Evolutionary conservation across 1,139 yeast genomes (phyloP).

Genomic region (Zygoascus sp.): DNA sequence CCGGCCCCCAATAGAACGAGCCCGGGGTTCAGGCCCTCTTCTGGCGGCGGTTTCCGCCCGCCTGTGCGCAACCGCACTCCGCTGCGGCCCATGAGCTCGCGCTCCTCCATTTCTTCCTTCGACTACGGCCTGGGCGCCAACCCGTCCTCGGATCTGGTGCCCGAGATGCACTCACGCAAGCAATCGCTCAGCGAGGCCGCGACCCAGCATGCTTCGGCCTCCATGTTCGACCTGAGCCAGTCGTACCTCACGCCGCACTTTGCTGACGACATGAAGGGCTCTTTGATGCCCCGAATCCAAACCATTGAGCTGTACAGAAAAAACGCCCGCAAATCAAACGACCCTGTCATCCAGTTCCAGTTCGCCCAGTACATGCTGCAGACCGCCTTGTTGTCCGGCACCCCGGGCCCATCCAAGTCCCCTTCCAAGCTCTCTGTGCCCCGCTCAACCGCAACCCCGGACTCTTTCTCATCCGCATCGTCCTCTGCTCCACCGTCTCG

Average conservation of each 20-base stretch:
- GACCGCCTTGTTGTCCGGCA: slow-evolving; percentile 53
- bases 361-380: slow-evolving; percentile 90
- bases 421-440: background rate
- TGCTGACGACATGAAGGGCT: slow-evolving; percentile 29
- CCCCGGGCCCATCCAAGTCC: slow-evolving; percentile 2
- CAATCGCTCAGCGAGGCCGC: slow-evolving; percentile 23
- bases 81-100: slow-evolving; percentile 12
- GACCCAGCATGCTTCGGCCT: slow-evolving; percentile 27
- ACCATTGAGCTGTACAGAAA: slow-evolving; percentile 84
- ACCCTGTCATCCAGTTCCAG: slow-evolving; percentile 80
- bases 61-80: slow-evolving; percentile 3
- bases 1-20: slow-evolving; percentile 6
- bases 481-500: slow-evolving; percentile 14
- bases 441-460: background rate
- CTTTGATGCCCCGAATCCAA: slow-evolving; percentile 69
- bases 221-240: slow-evolving; percentile 33
- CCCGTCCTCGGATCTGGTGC: slow-evolving; percentile 1
- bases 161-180: slow-evolving; percentile 14
- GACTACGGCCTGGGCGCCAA: slow-evolving; percentile 1
- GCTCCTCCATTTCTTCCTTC: slow-evolving; percentile 13
- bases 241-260: slow-evolving; percentile 32
- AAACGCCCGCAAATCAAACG: slow-evolving; percentile 80
- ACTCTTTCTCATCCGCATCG: slow-evolving; percentile 16
- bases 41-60: background rate
- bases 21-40: slow-evolving; percentile 2